Conservation (phyloP, 2,329 filamentous ascomycete genomes). For the Juglanconis juglandina region DNA sequence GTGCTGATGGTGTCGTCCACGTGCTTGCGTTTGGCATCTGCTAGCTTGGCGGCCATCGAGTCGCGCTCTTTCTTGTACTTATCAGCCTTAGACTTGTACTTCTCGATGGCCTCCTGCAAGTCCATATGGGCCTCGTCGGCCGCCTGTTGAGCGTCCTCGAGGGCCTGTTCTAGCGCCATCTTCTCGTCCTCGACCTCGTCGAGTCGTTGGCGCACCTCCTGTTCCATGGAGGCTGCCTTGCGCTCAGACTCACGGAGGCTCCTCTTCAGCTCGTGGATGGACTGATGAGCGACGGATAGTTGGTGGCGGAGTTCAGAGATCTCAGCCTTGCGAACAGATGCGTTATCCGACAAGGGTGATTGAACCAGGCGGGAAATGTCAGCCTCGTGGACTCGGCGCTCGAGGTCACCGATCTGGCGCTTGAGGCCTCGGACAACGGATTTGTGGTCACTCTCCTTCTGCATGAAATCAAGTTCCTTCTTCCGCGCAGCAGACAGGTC, state of each 20-base stretch:
- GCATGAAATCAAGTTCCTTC: slow-evolving; percentile 61
- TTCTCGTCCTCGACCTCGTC: slow-evolving; percentile 58
- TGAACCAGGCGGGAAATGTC: slow-evolving; percentile 49
- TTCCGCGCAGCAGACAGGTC: slow-evolving; percentile 63
- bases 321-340: slow-evolving; percentile 55
- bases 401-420: slow-evolving; percentile 62
- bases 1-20: slow-evolving; percentile 24
- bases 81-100: slow-evolving; percentile 47
- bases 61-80: slow-evolving; percentile 49
- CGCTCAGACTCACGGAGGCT: slow-evolving; percentile 50
- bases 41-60: slow-evolving; percentile 31
- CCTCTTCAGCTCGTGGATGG: slow-evolving; percentile 52
- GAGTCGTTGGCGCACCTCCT: slow-evolving; percentile 53
- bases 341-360: slow-evolving; percentile 46
- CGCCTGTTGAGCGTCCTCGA: slow-evolving; percentile 52
- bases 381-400: slow-evolving; percentile 64
- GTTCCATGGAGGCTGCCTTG: slow-evolving; percentile 36
- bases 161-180: slow-evolving; percentile 53
- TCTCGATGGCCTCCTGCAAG: slow-evolving; percentile 41
- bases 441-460: slow-evolving; percentile 64
- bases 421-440: slow-evolving; percentile 61
- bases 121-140: slow-evolving; percentile 44
- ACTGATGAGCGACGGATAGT: slow-evolving; percentile 57
- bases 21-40: slow-evolving; percentile 25
- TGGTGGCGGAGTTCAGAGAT: slow-evolving; percentile 57